Percentiles rank a stretch among this genome's conserved stretches.
phyloP scores from a whole-genome alignment of 768 basidiomycete genomes.

The Naganishia onofrii region DNA sequence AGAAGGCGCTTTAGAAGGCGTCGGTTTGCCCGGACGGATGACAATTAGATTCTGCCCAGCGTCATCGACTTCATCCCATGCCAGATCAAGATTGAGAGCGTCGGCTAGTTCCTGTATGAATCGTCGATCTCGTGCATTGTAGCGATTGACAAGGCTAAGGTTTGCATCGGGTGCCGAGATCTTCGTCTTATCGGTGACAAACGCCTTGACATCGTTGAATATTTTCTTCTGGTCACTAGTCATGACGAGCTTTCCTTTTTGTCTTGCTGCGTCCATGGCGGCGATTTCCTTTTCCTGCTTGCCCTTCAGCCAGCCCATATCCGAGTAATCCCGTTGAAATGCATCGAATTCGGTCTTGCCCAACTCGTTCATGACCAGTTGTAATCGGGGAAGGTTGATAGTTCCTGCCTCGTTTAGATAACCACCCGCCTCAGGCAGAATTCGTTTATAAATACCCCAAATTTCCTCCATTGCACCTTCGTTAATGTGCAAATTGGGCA shows the following conservation, averaged over 20 bases:
- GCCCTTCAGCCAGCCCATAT: slow-evolving; percentile 88
- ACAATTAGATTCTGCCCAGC: slow-evolving; percentile 55
- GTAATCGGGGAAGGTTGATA: slow-evolving; percentile 75
- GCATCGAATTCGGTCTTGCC: slow-evolving; percentile 79
- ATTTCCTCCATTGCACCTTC: slow-evolving; percentile 90
- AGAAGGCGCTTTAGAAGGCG: slow-evolving; percentile 43
- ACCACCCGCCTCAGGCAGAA: slow-evolving; percentile 70
- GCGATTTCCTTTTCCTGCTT: slow-evolving; percentile 74
- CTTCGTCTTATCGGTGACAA: slow-evolving; percentile 56
- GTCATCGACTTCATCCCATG: slow-evolving; percentile 94
- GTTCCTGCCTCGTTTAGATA: slow-evolving; percentile 87
- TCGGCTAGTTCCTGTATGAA: slow-evolving; percentile 75
- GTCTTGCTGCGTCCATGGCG: slow-evolving; percentile 62
- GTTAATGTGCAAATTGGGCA: slow-evolving; percentile 95
- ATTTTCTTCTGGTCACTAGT: slow-evolving; percentile 72
- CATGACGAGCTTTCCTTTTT: slow-evolving; percentile 68
- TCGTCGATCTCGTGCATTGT: slow-evolving; percentile 72
- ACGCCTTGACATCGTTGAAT: slow-evolving; percentile 73
- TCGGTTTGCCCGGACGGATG: slow-evolving; percentile 36
- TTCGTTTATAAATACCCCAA: slow-evolving; percentile 92
- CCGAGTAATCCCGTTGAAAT: slow-evolving; percentile 87
- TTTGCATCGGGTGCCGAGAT: slow-evolving; percentile 34
- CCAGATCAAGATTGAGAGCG: slow-evolving; percentile 70
- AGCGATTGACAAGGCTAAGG: slow-evolving; percentile 65
- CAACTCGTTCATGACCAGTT: slow-evolving; percentile 85